Base-by-base conservation (phyloP, 1,284 basidiomycete genomes). In the Irpex sp. region DNA sequence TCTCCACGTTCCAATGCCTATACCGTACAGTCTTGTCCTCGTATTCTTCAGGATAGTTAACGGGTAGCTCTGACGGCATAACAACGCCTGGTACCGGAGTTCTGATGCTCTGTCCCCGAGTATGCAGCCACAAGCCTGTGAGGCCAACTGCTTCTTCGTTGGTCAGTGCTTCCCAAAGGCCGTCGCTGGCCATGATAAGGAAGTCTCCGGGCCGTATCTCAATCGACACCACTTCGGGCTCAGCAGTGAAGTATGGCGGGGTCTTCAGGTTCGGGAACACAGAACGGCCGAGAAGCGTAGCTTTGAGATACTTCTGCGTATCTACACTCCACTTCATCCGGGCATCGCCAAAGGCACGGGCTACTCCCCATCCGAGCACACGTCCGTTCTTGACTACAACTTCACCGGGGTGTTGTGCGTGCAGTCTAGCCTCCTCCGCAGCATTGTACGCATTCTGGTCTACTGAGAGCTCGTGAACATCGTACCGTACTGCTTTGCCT, bases 81-180 rank as follows among this genome's bases (percentile, higher is more conserved):
- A 43, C 39, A 15, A 43, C 15, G 15, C 39, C 39, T 33, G 21
- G 39, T 13, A 49, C 13, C 35, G 50, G 59, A 17, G 8, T 51
- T 17, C 17, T 17, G 17, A 17, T 47, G 13, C 47, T 35, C 5
- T 54, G 13, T 15, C 35, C 43, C 51, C 72, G 70, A 61, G 70
- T 67, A 9, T 77, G 69, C 37, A 80, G 64, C 85, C 83, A 85
- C 57, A 72, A 65, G 11, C 81, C 83, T 8, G 83, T 77, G 2
- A 88, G 75, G 3, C 83, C 83, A 11, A 87, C 85, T 0, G 81
- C 86, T 67, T 88, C 86, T 67, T 83, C 81, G 68, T 78, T 84
- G 53, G 79, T 80, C 63, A 88, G 73, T 65, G 79, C 78, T 59
- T 87, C 83, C 83, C 84, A 87, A 15, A 89, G 69, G 2, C 85